Base-by-base conservation (phyloP, 352 stramenopile species). In the Globisporangium cederbergense region DNA sequence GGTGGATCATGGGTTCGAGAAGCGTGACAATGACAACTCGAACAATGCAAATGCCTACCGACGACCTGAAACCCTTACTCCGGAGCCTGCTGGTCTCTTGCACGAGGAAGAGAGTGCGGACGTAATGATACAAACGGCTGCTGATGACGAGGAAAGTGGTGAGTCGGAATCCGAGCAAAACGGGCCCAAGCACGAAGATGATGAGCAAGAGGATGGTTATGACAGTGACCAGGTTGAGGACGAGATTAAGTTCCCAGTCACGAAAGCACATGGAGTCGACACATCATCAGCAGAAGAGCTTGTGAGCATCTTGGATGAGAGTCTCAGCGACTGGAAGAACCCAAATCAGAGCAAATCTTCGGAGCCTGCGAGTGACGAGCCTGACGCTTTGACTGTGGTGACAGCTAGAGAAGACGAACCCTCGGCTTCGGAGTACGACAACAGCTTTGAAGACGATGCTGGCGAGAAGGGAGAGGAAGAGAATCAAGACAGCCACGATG, bases 251-350 rank as follows among this genome's bases (percentile, higher is more conserved):
- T n/a, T 32, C 4, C 18, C 18, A 2, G 8, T n/a, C 9, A 43
- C 18, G 18, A 58, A 42, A 58, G 52, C 30, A 16, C 16, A 58
- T 25, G 58, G n/a, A n/a, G 34, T 60, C 11, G 53, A 71, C 30
- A 2, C 47, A 20, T 59, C 60, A 28, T 54, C 54, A 9, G 60
- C 62, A 28, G 56, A 73, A 14, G 82, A 89, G 22, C 73, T 91
- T 6, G 75, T 89, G 20, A 63, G 66, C 36, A 79, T 91, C 16
- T 68, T 89, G 5, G 82, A 91, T 20, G 82, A 91, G 34, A 89
- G 74, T 62, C 47, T 86, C 9, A 74, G 58, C 30, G 69, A 76
- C 20, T 74, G 78, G 40, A 63, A 60, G 10, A 46, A 11, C 6
- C 43, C n/a, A 49, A 58, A 16, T 2, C 50, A 57, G 28, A 63